Percentiles rank a stretch among this genome's conserved stretches.
Evolutionary conservation across 495 filamentous ascomycete species (phyloP).

Genomic region (Penicillium malachiteum): DNA sequence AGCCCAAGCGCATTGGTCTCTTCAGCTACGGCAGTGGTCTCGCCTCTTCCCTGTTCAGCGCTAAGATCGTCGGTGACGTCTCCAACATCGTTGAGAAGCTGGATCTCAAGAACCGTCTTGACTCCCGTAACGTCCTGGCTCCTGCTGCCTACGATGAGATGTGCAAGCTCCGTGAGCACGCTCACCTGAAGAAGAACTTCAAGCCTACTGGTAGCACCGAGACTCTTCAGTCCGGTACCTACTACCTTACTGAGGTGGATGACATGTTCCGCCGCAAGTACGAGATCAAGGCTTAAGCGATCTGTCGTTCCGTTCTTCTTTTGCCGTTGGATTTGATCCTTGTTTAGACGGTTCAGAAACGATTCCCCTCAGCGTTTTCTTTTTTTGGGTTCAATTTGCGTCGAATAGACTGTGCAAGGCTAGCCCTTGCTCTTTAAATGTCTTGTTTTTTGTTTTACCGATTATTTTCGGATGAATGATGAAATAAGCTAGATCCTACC

Average conservation of each 20-base stretch:
- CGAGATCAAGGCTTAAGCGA: slow-evolving; percentile 74
- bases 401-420: slow-evolving; percentile 30
- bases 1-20: slow-evolving; percentile 84
- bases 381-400: slow-evolving; percentile 15
- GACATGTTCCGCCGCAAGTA: slow-evolving; percentile 95
- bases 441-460: slow-evolving; percentile 12
- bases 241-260: slow-evolving; percentile 88
- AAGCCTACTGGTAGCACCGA: slow-evolving; percentile 73
- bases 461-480: slow-evolving; percentile 24
- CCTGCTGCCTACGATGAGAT: slow-evolving; percentile 92
- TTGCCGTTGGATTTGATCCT: slow-evolving; percentile 33
- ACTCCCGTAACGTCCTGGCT: slow-evolving; percentile 65
- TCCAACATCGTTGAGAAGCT: slow-evolving; percentile 74
- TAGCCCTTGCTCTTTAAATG: slow-evolving; percentile 20
- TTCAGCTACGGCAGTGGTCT: slow-evolving; percentile 97
- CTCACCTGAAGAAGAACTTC: slow-evolving; percentile 91
- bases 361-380: slow-evolving; percentile 40
- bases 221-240: slow-evolving; percentile 73
- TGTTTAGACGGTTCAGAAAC: slow-evolving; percentile 40
- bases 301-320: slow-evolving; percentile 22
- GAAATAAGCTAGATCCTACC: slow-evolving; percentile 17
- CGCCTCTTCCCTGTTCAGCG: slow-evolving; percentile 84
- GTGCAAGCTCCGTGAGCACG: slow-evolving; percentile 90
- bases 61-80: slow-evolving; percentile 77
- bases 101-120: slow-evolving; percentile 75